These are phyloP conservation scores for Plasmodium relictum DNA, from an alignment of 169 alveolate species.

Conservation along the genomic window DNA sequence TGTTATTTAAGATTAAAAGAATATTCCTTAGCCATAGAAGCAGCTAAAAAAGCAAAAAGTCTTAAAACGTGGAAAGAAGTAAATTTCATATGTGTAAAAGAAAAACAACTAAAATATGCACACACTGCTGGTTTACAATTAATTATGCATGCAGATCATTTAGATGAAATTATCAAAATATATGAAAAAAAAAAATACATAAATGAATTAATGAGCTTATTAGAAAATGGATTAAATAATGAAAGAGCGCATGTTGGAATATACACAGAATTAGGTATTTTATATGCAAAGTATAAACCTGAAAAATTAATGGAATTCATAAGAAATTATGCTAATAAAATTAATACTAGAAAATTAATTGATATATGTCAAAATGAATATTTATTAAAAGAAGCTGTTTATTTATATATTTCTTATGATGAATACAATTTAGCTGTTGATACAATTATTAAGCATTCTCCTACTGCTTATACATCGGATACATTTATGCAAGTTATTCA, in stretches of 20 bases:
- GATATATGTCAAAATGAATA: constrained; percentile 90
- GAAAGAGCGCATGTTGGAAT: constrained; percentile 92
- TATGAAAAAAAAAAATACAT: constrained; percentile 83
- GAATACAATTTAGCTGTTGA: constrained; percentile 98
- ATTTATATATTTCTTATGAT: constrained; percentile 96
- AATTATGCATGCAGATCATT: constrained; percentile 98
- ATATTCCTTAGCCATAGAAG: constrained; percentile 97
- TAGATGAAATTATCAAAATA: constrained; percentile 92
- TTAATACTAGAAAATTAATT: constrained; percentile 80
- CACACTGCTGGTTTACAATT: constrained; percentile 96
- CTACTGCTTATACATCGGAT: constrained; percentile 92
- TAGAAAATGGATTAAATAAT: constrained; percentile 78
- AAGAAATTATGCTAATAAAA: constrained; percentile 60
- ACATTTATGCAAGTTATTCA: constrained; percentile 78
- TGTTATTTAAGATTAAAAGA: constrained; percentile 96
- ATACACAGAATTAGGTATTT: constrained; percentile 99
- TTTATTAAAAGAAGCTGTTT: constrained; percentile 96
- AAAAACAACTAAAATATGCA: constrained; percentile 91
- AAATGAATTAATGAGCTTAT: constrained; percentile 80
- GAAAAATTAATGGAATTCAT: constrained; percentile 93
- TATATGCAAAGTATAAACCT: constrained; percentile 98
- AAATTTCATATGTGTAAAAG: constrained; percentile 94
- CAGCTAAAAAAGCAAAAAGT: constrained; percentile 99
- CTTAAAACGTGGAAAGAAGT: constrained; percentile 96
- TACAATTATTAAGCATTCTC: constrained; percentile 83